phyloP scores from a whole-genome alignment of 305 asterid species.

The Plantago lanceolata region DNA sequence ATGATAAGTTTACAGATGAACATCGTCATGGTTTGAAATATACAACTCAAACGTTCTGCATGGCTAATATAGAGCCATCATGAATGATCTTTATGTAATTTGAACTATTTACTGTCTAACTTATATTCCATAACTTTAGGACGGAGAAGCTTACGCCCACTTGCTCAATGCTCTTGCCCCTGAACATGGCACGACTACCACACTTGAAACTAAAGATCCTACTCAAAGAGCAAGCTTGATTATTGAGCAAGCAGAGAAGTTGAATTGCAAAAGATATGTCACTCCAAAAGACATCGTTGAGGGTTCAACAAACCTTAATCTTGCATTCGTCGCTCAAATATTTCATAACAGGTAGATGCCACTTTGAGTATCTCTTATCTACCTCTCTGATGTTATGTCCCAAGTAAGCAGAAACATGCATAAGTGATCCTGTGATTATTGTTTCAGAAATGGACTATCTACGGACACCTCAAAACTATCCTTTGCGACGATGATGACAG shows the following conservation, averaged over 20 bases:
- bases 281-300: constrained; percentile 82
- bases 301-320: constrained; percentile 81
- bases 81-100: too few species aligned
- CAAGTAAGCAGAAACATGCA: too few species aligned
- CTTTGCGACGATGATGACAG: constrained; percentile 92
- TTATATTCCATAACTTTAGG: too few species aligned
- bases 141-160: constrained; percentile 95
- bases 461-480: constrained; percentile 74
- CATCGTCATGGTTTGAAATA: too few species aligned
- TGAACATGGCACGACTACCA: constrained; percentile 76
- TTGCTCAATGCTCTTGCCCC: constrained; percentile 96
- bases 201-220: constrained; percentile 77
- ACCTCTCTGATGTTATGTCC: too few species aligned
- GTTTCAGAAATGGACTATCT: constrained; percentile 92
- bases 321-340: constrained; percentile 94
- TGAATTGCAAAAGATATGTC: constrained; percentile 95
- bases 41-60: too few species aligned
- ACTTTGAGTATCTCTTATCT: too few species aligned
- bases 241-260: constrained; percentile 93
- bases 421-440: too few species aligned
- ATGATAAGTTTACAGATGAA: too few species aligned
- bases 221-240: constrained; percentile 80
- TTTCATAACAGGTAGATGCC: constrained; percentile 79
- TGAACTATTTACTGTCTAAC: too few species aligned
- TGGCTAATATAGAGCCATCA: too few species aligned